Conservation (phyloP, 345 rosid genomes). For the Heritiera littoralis region DNA sequence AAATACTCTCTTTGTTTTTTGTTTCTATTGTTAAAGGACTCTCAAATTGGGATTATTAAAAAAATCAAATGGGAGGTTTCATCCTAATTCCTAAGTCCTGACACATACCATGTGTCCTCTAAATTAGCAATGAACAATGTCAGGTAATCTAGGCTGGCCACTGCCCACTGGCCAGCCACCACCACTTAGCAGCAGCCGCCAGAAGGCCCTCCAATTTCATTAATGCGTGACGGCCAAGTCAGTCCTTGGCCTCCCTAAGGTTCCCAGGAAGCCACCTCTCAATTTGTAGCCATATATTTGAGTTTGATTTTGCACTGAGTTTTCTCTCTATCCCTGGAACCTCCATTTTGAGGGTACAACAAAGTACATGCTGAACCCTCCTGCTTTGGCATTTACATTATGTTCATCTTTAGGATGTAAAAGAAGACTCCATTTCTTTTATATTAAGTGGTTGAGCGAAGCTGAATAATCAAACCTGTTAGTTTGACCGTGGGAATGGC, state of each 20-base stretch:
- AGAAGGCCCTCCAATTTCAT: neutral
- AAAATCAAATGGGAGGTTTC: too few relatives aligned
- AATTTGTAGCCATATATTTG: neutral
- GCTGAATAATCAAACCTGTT: neutral
- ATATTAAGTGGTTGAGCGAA: neutral
- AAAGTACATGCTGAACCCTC: conserved; percentile 8
- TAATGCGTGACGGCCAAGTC: neutral
- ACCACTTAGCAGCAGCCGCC: neutral
- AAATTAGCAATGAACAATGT: neutral
- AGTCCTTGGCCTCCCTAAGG: neutral
- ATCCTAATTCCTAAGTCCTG: too few relatives aligned
- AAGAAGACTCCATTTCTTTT: neutral
- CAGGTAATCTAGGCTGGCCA: neutral
- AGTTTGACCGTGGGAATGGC: too few relatives aligned
- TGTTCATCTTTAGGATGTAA: neutral
- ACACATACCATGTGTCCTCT: too few relatives aligned
- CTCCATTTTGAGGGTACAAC: neutral
- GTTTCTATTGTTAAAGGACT: too few relatives aligned
- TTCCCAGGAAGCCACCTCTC: neutral
- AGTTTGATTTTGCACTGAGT: neutral
- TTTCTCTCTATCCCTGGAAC: neutral
- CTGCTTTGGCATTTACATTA: conserved; percentile 12
- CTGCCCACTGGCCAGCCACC: too few relatives aligned
- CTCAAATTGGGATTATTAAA: too few relatives aligned
- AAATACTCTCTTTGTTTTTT: too few relatives aligned